Evolutionary conservation across 768 basidiomycete species (phyloP).

Genomic region (Galerina marginata): DNA sequence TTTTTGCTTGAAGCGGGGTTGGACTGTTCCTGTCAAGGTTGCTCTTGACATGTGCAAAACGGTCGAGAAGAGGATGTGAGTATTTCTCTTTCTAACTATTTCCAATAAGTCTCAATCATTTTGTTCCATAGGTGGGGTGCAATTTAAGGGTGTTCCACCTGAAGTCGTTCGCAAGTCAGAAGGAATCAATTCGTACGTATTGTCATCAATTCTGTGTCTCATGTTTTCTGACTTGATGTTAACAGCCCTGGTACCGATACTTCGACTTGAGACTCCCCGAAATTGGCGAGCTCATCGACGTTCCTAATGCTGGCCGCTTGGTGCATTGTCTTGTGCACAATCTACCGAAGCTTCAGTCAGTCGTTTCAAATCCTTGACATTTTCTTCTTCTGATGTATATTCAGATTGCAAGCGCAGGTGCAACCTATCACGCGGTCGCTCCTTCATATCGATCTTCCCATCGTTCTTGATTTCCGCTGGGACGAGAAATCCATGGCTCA

Average conservation of each 20-base stretch:
- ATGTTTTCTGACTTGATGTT: slow-evolving; percentile 4
- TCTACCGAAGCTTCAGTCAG: slow-evolving; percentile 91
- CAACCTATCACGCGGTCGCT: slow-evolving; percentile 95
- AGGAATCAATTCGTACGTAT: slow-evolving; percentile 92
- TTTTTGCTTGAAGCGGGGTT: slow-evolving; percentile 97
- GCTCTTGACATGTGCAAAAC: slow-evolving; percentile 96
- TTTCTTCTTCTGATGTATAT: background rate
- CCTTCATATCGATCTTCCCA: slow-evolving; percentile 92
- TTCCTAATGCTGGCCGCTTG: slow-evolving; percentile 90
- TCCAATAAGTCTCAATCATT: background rate
- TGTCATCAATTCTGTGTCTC: background rate
- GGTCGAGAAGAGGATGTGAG: slow-evolving; percentile 87
- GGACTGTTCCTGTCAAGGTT: slow-evolving; percentile 92
- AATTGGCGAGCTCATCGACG: slow-evolving; percentile 92
- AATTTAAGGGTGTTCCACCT: slow-evolving; percentile 89
- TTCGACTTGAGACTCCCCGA: slow-evolving; percentile 92
- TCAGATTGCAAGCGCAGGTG: slow-evolving; percentile 90
- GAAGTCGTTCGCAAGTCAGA: slow-evolving; percentile 92
- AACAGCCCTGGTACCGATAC: slow-evolving; percentile 93
- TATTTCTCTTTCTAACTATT: no score
- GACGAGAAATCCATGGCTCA: slow-evolving; percentile 89
- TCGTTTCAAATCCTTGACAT: background rate
- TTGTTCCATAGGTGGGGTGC: slow-evolving; percentile 80
- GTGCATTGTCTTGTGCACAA: slow-evolving; percentile 93
- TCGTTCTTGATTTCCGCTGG: slow-evolving; percentile 97